These are phyloP conservation scores for Chytriomyces sp. DNA, from an alignment of 192 early-diverging fungal species.

Conservation along the genomic window DNA sequence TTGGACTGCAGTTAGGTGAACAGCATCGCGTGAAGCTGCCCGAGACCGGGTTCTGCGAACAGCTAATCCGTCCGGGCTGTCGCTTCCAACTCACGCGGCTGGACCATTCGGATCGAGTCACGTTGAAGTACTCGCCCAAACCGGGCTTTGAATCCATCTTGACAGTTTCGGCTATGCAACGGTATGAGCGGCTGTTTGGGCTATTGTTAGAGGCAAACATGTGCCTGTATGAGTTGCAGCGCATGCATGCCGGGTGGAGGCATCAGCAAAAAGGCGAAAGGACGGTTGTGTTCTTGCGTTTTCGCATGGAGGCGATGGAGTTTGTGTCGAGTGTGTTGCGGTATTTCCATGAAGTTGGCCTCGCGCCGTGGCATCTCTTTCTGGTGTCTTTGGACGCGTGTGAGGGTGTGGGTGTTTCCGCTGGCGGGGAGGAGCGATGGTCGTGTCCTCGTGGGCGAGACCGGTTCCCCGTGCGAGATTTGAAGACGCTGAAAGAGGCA, in stretches of 20 bases:
- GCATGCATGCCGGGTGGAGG: neutral
- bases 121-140: neutral
- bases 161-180: neutral
- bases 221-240: constrained; percentile 3
- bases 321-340: constrained; percentile 13
- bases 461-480: neutral
- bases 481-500: constrained; percentile 7
- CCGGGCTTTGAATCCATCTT: neutral
- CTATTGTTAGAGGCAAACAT: neutral
- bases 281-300: neutral
- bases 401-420: neutral
- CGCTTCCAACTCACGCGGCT: neutral
- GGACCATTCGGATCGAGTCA: neutral
- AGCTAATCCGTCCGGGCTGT: neutral
- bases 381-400: neutral
- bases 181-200: neutral
- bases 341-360: constrained; percentile 24
- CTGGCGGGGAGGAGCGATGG: neutral
- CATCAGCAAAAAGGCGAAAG: neutral
- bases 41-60: neutral
- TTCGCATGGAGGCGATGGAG: constrained; percentile 17
- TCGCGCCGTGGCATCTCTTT: constrained; percentile 14
- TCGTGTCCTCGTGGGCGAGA: neutral
- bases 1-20: too few species aligned
- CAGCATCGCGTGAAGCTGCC: too few species aligned